phyloP scores from a whole-genome alignment of 352 stramenopile species.

The Phytophthora niederhauseri region DNA sequence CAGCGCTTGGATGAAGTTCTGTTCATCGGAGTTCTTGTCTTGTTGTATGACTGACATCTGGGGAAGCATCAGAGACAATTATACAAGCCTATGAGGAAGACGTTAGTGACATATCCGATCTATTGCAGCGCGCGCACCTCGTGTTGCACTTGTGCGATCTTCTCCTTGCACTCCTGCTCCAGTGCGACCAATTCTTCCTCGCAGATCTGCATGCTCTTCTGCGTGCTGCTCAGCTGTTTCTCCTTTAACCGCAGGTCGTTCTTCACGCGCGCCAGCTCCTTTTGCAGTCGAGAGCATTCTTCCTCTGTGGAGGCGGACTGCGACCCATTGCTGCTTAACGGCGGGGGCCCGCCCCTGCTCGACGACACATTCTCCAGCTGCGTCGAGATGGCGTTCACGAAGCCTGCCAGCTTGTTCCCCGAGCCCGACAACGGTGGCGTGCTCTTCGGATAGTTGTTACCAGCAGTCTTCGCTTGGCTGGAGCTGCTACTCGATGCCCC shows the following conservation, averaged over 20 bases:
- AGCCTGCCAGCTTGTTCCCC: constrained; percentile 33
- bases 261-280: constrained; percentile 60
- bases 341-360: constrained; percentile 13
- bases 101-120: neutral
- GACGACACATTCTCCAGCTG: constrained; percentile 39
- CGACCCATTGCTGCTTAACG: constrained; percentile 23
- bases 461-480: constrained; percentile 12
- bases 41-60: constrained; percentile 55
- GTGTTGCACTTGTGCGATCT: constrained; percentile 66
- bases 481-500: constrained; percentile 25
- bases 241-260: constrained; percentile 67
- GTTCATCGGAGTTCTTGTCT: constrained; percentile 72
- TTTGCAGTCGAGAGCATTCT: constrained; percentile 45
- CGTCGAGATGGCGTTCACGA: constrained; percentile 42
- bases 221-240: constrained; percentile 54
- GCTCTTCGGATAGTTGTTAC: constrained; percentile 9
- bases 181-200: constrained; percentile 83
- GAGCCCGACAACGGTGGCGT: constrained; percentile 40
- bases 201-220: constrained; percentile 67
- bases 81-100: neutral
- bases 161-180: constrained; percentile 73
- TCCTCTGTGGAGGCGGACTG: constrained; percentile 26
- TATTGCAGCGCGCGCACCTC: constrained; percentile 39
- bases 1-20: constrained; percentile 73
- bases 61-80: constrained; percentile 2